Conservation (phyloP, 176 grass and related monocot genomes). For the Triticum monococcum region DNA sequence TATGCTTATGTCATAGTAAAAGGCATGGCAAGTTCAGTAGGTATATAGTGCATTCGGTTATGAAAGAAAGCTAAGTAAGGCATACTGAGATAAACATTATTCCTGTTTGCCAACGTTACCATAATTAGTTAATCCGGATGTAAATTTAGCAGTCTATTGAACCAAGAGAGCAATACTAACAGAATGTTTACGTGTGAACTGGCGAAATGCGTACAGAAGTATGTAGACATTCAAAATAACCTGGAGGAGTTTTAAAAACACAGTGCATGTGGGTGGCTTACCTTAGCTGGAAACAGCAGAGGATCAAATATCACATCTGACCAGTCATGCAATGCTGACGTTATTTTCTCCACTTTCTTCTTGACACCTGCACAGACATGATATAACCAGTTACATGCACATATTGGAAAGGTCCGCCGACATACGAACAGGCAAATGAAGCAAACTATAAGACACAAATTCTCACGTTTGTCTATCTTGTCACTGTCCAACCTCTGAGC, state of each 20-base stretch:
- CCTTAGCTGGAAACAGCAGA: constrained; percentile 42
- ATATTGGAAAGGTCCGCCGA: not conserved
- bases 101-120: not conserved
- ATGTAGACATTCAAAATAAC: not conserved
- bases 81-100: not conserved
- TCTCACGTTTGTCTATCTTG: constrained; percentile 46
- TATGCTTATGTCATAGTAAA: not conserved
- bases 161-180: not conserved
- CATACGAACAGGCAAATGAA: constrained; percentile 9
- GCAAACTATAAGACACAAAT: not conserved
- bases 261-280: constrained; percentile 6
- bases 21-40: not conserved
- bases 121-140: not conserved
- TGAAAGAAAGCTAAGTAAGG: not conserved
- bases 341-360: constrained; percentile 55
- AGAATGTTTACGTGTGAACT: not conserved
- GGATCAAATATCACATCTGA: constrained; percentile 29
- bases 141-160: not conserved
- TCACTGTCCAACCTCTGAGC: constrained; percentile 46
- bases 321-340: constrained; percentile 42
- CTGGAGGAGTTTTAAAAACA: not conserved
- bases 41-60: not conserved
- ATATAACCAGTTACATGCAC: not conserved
- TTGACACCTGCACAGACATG: constrained; percentile 45
- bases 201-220: not conserved